Conservation (phyloP, 2,329 filamentous ascomycete genomes). For the Hirsutella thompsonii region DNA sequence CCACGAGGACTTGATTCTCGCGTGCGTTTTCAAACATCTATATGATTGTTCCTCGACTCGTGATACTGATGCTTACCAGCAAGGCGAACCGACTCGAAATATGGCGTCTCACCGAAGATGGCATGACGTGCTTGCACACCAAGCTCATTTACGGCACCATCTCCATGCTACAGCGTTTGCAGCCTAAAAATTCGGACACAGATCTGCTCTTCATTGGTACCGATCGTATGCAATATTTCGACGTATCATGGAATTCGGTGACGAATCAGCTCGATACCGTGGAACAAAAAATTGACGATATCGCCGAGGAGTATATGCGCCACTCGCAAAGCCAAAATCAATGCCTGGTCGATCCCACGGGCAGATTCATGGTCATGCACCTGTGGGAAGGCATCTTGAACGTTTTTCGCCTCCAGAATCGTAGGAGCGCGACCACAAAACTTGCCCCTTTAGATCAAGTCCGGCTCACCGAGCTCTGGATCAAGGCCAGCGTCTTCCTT, state of each 20-base stretch:
- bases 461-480: slow-evolving; percentile 44
- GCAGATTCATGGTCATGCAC: slow-evolving; percentile 44
- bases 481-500: slow-evolving; percentile 44
- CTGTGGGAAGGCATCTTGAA: slow-evolving; percentile 48
- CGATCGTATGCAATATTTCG: slow-evolving; percentile 83
- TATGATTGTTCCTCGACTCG: neutral
- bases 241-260: slow-evolving; percentile 64
- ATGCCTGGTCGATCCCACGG: slow-evolving; percentile 72
- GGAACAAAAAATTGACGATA: slow-evolving; percentile 37
- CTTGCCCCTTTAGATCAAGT: slow-evolving; percentile 40
- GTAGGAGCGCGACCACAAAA: slow-evolving; percentile 29
- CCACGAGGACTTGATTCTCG: slow-evolving; percentile 73
- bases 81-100: slow-evolving; percentile 81
- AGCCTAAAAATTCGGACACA: slow-evolving; percentile 57
- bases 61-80: slow-evolving; percentile 24
- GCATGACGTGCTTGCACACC: slow-evolving; percentile 51
- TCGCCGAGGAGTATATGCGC: slow-evolving; percentile 48
- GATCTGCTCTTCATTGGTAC: slow-evolving; percentile 91
- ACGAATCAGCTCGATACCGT: slow-evolving; percentile 36
- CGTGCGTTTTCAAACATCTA: slow-evolving; percentile 42
- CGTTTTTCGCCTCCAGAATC: slow-evolving; percentile 35
- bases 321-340: slow-evolving; percentile 75
- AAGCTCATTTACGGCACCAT: slow-evolving; percentile 75
- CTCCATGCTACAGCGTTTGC: slow-evolving; percentile 70
- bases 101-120: slow-evolving; percentile 56